Evolutionary conservation across 1,139 yeast species (phyloP).

Genomic region (Kodamaea alishanica): DNA sequence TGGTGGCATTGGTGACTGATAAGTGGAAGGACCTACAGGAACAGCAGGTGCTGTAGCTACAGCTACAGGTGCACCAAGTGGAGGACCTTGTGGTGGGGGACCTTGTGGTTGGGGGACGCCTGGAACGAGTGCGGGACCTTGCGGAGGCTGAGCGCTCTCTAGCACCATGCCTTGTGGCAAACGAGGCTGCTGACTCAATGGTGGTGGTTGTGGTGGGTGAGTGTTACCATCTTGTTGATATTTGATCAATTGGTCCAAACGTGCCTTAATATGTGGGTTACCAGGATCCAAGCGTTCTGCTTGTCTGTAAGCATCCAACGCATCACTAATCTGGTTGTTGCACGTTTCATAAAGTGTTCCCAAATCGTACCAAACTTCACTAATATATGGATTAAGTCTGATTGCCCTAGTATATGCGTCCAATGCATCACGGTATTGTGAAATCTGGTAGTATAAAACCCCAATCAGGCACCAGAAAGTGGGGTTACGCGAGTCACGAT

Average conservation of each 20-base stretch:
- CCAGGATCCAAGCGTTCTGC: conserved; percentile 95
- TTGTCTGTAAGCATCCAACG: conserved; percentile 92
- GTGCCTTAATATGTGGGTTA: conserved; percentile 88
- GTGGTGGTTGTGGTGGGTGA: conserved; percentile 65
- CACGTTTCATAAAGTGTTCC: conserved; percentile 97
- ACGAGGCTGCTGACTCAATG: conserved; percentile 56
- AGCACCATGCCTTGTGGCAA: conserved; percentile 60
- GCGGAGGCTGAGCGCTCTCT: conserved; percentile 41
- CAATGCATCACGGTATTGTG: conserved; percentile 93
- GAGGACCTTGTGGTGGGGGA: conserved; percentile 6
- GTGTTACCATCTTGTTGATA: conserved; percentile 73
- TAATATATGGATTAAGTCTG: conserved; percentile 87
- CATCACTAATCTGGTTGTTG: conserved; percentile 91
- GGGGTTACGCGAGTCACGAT: conserved; percentile 92
- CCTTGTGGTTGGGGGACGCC: conserved; percentile 9
- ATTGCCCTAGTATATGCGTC: conserved; percentile 98
- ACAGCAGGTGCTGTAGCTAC: conserved; percentile 46
- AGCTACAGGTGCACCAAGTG: conserved; percentile 42
- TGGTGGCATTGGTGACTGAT: conserved; percentile 17
- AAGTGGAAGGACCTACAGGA: conserved; percentile 18
- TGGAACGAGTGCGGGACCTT: conserved; percentile 11
- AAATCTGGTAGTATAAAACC: conserved; percentile 89
- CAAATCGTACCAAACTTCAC: conserved; percentile 97
- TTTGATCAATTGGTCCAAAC: conserved; percentile 79
- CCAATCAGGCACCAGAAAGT: conserved; percentile 99